Percentiles rank a stretch among this genome's conserved stretches.
These are phyloP conservation scores for Drosera spatulata DNA, from an alignment of 179 eudicot species.

Conservation along the genomic window DNA sequence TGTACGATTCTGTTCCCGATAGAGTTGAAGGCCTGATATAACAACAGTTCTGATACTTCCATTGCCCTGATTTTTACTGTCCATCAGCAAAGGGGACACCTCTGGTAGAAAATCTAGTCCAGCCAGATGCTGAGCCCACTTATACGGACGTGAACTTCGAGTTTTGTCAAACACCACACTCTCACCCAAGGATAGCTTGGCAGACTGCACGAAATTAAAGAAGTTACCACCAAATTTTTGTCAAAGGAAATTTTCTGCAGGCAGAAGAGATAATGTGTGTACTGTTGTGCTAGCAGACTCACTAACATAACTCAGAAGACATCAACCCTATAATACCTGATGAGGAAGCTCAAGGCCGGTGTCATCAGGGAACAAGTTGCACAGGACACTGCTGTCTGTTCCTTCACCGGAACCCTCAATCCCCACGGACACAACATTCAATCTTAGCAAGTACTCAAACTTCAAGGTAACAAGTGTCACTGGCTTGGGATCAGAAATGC, in stretches of 20 bases:
- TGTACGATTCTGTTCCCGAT: constrained; percentile 79
- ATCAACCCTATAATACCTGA: constrained; percentile 35
- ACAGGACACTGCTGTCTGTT: constrained; percentile 55
- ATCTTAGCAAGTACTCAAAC: constrained; percentile 74
- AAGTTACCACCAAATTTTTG: background rate
- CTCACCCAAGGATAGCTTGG: constrained; percentile 60
- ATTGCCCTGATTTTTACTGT: constrained; percentile 25
- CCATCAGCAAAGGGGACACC: constrained; percentile 47
- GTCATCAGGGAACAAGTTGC: constrained; percentile 92
- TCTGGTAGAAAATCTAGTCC: constrained; percentile 97
- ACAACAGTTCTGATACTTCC: constrained; percentile 37
- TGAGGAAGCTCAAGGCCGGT: constrained; percentile 82
- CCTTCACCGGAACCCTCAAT: constrained; percentile 66
- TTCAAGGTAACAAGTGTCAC: constrained; percentile 61
- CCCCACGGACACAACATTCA: constrained; percentile 86
- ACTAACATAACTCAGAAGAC: too few relatives aligned
- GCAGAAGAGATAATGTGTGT: background rate
- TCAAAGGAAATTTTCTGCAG: too few relatives aligned
- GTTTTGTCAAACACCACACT: constrained; percentile 50
- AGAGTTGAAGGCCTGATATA: constrained; percentile 64
- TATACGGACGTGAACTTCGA: constrained; percentile 67
- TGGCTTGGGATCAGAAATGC: constrained; percentile 27
- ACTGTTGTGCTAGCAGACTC: too few relatives aligned
- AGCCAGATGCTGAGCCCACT: constrained; percentile 93
- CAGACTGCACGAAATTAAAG: constrained; percentile 32